Evolutionary conservation across 2,329 filamentous ascomycete species (phyloP).

Genomic region (Malbranchea zuffiana): DNA sequence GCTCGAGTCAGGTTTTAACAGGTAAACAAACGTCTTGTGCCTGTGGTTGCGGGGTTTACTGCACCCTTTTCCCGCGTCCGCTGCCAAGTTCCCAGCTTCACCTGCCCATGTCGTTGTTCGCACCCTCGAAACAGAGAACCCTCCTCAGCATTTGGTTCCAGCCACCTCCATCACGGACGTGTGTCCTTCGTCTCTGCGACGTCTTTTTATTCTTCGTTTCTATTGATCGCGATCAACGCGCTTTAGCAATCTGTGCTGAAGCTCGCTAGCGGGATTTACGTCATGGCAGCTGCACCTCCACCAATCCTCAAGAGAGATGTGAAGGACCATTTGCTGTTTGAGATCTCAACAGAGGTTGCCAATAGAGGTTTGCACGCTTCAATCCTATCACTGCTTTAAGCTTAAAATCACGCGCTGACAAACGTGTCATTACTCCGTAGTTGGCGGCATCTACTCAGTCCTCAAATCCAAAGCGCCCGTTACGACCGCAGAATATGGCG

Average conservation of each 20-base stretch:
- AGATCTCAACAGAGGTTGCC: conserved; percentile 92
- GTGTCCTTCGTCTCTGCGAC: too few species aligned
- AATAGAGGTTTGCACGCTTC: conserved; percentile 59
- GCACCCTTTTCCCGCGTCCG: too few species aligned
- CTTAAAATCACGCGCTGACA: background rate
- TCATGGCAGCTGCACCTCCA: conserved; percentile 44
- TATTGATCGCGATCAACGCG: background rate
- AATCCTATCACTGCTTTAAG: conserved; percentile 8
- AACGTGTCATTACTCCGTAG: conserved; percentile 36
- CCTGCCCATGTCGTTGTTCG: too few species aligned
- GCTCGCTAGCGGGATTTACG: conserved; percentile 3
- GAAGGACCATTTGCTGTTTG: conserved; percentile 91
- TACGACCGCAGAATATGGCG: conserved; percentile 96
- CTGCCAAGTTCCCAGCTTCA: too few species aligned
- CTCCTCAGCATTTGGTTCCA: too few species aligned
- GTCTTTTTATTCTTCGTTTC: background rate
- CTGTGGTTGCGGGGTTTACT: too few species aligned
- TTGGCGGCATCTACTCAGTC: conserved; percentile 97
- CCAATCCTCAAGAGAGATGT: conserved; percentile 54
- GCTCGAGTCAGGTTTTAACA: too few species aligned
- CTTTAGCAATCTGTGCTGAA: background rate
- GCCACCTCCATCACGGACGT: too few species aligned
- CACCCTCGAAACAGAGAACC: too few species aligned
- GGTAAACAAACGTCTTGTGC: too few species aligned
- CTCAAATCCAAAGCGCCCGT: conserved; percentile 98